Conservation (phyloP, 1,139 yeast species). For the Candida albicans region DNA sequence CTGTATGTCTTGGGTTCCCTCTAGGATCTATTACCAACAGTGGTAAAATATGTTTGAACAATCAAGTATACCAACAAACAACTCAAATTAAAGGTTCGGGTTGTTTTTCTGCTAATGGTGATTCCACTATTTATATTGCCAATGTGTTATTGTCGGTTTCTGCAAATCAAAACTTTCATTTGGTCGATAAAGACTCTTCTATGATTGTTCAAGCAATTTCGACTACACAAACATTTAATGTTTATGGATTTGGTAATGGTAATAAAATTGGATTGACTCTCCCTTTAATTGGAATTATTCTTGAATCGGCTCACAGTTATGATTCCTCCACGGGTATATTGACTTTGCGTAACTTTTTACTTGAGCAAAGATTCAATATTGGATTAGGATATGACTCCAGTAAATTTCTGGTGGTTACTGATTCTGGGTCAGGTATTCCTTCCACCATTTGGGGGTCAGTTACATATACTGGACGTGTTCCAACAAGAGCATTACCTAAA, state of each 20-base stretch:
- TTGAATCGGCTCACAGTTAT: slow-evolving; percentile 11
- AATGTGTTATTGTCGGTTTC: slow-evolving; percentile 12
- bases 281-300: slow-evolving; percentile 11
- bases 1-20: slow-evolving; percentile 21
- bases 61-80: slow-evolving; percentile 24
- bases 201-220: slow-evolving; percentile 20
- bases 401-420: slow-evolving; percentile 12
- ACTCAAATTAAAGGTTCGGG: slow-evolving; percentile 27
- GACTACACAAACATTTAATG: slow-evolving; percentile 21
- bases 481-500: slow-evolving; percentile 4
- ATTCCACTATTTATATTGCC: slow-evolving; percentile 21
- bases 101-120: slow-evolving; percentile 24
- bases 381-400: slow-evolving; percentile 21
- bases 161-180: slow-evolving; percentile 21
- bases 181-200: slow-evolving; percentile 19
- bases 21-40: slow-evolving; percentile 21
- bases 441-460: slow-evolving; percentile 10
- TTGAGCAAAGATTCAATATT: slow-evolving; percentile 19
- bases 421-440: slow-evolving; percentile 16
- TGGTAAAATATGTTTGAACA: slow-evolving; percentile 31
- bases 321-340: slow-evolving; percentile 21
- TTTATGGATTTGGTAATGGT: slow-evolving; percentile 32
- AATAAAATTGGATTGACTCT: slow-evolving; percentile 23
- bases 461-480: slow-evolving; percentile 20
- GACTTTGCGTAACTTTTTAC: slow-evolving; percentile 13